These are phyloP conservation scores for Penicillium mononematosum DNA, from an alignment of 495 filamentous ascomycete species.

Conservation along the genomic window DNA sequence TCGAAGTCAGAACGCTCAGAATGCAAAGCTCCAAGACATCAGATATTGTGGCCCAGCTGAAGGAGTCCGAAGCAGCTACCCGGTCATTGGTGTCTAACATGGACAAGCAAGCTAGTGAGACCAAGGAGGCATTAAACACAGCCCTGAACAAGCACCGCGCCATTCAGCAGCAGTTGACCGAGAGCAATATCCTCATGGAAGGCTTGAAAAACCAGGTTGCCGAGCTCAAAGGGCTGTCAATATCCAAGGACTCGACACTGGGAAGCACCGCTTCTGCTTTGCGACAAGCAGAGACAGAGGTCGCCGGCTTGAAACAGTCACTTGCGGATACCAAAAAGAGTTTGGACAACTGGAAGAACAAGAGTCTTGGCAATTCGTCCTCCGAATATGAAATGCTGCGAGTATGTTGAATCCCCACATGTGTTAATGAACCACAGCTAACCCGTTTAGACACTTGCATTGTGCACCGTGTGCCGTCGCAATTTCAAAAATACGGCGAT, in stretches of 20 bases:
- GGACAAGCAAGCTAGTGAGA: constrained; percentile 84
- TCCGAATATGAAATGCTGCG: constrained; percentile 79
- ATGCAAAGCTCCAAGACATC: constrained; percentile 84
- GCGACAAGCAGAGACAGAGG: constrained; percentile 70
- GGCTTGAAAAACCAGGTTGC: constrained; percentile 71
- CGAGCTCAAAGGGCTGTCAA: constrained; percentile 69
- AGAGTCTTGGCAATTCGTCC: constrained; percentile 73
- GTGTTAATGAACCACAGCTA: constrained; percentile 18
- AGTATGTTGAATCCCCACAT: constrained; percentile 53
- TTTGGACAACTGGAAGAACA: constrained; percentile 76
- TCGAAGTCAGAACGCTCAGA: constrained; percentile 72
- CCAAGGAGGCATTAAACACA: constrained; percentile 68
- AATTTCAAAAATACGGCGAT: constrained; percentile 93
- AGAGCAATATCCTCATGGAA: constrained; percentile 66
- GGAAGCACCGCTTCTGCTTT: constrained; percentile 54
- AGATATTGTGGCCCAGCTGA: constrained; percentile 88
- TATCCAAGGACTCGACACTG: constrained; percentile 66
- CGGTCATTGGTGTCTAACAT: constrained; percentile 69
- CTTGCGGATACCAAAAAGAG: constrained; percentile 74
- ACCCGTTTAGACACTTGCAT: constrained; percentile 66
- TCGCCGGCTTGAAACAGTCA: constrained; percentile 68
- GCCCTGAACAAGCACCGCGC: constrained; percentile 66
- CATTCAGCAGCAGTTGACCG: constrained; percentile 66
- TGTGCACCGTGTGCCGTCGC: constrained; percentile 84
- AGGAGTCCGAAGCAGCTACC: constrained; percentile 71